phyloP scores from a whole-genome alignment of 2,329 filamentous ascomycete species.

The Rhynchosporium graminicola region DNA sequence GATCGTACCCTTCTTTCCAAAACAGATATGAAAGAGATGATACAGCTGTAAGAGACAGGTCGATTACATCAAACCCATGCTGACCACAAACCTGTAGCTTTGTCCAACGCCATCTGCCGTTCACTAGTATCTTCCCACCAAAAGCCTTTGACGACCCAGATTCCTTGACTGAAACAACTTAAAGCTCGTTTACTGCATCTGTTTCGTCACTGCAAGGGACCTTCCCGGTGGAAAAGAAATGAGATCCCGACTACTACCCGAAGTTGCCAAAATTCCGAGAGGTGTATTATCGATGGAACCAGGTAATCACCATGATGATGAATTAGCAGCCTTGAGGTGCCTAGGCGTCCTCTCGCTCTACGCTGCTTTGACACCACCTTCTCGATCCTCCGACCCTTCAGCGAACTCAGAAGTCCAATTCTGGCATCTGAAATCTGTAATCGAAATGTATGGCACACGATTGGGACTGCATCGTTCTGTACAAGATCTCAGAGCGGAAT shows the following conservation, averaged over 20 bases:
- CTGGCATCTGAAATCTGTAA: constrained; percentile 19
- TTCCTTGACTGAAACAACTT: constrained; percentile 19
- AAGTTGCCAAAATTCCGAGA: constrained; percentile 14
- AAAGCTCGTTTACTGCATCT: constrained; percentile 20
- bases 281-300: constrained; percentile 11
- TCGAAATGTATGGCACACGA: constrained; percentile 18
- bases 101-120: constrained; percentile 14
- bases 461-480: constrained; percentile 21
- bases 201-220: constrained; percentile 23
- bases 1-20: constrained; percentile 14
- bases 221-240: constrained; percentile 21
- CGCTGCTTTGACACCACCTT: constrained; percentile 16
- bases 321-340: constrained; percentile 12
- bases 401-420: constrained; percentile 13
- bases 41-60: constrained; percentile 13
- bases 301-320: constrained; percentile 1
- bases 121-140: constrained; percentile 10
- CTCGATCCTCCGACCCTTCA: constrained; percentile 7
- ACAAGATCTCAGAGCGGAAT: constrained; percentile 15
- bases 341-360: constrained; percentile 18
- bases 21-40: constrained; percentile 20
- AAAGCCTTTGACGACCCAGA: constrained; percentile 17
- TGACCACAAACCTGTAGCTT: constrained; percentile 4
- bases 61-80: not conserved
- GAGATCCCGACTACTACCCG: constrained; percentile 17